Evolutionary conservation across 2,329 filamentous ascomycete species (phyloP).

Genomic region (Clonostachys rosea): DNA sequence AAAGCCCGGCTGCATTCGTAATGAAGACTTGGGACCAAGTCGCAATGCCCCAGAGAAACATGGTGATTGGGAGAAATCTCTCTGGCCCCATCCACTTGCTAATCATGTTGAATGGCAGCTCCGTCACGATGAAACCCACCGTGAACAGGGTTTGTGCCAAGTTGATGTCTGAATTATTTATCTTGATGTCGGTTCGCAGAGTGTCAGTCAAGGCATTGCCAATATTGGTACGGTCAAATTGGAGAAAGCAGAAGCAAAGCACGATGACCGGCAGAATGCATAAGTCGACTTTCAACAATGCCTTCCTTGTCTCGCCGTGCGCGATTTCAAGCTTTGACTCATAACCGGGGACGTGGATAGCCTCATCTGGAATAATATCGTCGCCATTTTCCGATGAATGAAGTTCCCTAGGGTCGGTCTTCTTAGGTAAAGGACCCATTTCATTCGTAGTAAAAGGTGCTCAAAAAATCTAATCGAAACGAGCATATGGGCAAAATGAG

Average conservation of each 20-base stretch:
- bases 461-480: no score
- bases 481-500: no score
- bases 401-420: neutral
- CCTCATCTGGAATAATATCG: constrained; percentile 7
- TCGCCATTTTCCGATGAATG: neutral
- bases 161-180: constrained; percentile 46
- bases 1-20: constrained; percentile 13
- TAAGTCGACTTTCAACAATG: constrained; percentile 15
- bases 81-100: constrained; percentile 17
- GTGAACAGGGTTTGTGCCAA: constrained; percentile 45
- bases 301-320: constrained; percentile 6
- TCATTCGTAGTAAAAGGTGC: no score
- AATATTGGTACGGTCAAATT: constrained; percentile 31
- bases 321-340: constrained; percentile 8
- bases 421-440: no score
- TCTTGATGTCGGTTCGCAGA: constrained; percentile 38
- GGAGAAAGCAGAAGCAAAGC: constrained; percentile 22
- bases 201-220: constrained; percentile 47
- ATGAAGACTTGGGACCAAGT: constrained; percentile 20
- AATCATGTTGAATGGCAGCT: constrained; percentile 22
- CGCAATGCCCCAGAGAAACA: constrained; percentile 19
- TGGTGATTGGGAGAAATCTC: constrained; percentile 17
- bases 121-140: constrained; percentile 40
- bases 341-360: constrained; percentile 14
- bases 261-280: constrained; percentile 19